Evolutionary conservation across 306 rosid genomes (phyloP).

Genomic region (Betula pendula): DNA sequence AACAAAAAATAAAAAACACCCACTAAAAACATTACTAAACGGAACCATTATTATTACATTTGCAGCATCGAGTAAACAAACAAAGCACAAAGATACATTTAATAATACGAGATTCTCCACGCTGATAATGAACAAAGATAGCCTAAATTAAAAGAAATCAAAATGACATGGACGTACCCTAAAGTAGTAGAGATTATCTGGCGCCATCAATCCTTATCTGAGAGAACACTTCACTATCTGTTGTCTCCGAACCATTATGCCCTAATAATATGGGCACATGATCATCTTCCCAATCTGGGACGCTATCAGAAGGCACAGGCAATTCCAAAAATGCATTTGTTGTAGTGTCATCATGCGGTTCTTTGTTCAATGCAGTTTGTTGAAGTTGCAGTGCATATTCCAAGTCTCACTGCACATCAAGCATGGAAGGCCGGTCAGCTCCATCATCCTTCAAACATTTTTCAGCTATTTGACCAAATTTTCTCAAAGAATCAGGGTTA

Average conservation of each 20-base stretch:
- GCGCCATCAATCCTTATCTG: conserved; percentile 32
- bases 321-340: conserved; percentile 32
- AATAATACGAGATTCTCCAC: background rate
- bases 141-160: too few relatives aligned
- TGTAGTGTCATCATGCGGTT: conserved; percentile 33
- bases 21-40: too few relatives aligned
- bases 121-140: background rate
- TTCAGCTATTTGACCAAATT: conserved; percentile 34
- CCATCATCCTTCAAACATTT: conserved; percentile 46
- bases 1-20: too few relatives aligned
- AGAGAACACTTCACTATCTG: conserved; percentile 35
- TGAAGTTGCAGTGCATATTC: conserved; percentile 60
- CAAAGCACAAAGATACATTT: background rate
- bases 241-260: conserved; percentile 30
- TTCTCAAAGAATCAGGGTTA: conserved; percentile 41
- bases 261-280: background rate
- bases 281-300: conserved; percentile 30
- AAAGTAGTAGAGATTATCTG: conserved; percentile 20
- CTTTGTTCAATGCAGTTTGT: conserved; percentile 25
- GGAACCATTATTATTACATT: too few relatives aligned
- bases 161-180: background rate
- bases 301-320: conserved; percentile 39
- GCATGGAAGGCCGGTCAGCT: conserved; percentile 49
- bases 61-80: too few relatives aligned
- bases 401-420: conserved; percentile 59